Base-by-base conservation (phyloP, 371 early-diverging fungal genomes). In the Mucor irregularis region DNA sequence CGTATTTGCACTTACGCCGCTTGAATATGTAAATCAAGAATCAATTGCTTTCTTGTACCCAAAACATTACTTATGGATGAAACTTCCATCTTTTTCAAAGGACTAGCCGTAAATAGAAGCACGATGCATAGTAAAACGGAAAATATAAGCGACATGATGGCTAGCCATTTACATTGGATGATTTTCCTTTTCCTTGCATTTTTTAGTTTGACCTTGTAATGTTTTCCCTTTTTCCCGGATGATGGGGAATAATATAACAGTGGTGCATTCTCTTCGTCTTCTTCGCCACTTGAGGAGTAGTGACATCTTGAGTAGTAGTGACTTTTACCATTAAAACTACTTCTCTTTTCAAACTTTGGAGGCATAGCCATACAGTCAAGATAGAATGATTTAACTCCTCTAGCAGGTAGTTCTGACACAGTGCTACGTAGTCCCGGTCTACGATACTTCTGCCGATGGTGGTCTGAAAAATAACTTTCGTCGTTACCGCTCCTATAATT, bases 1-100 rank as follows among this genome's bases (percentile, higher is more conserved):
- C 38, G 17, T 49, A 24, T 34, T 35, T 6, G 21, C n/a, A 25
- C 4, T 34, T 64, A 59, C 63, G 49, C 40, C 19, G 63, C 74
- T 53, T 57, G 61, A 25, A 82, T 64, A 49, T 81, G 78, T 38
- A 83, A 48, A 48, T 82, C 72, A 34, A 84, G 82, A 24, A 84
- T 69, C 19, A 84, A 61, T 54, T 81, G 80, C 46, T 82, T 83
- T 48, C 83, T 81, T 9, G 84, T 77, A 11, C 85, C 85, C 44
- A 87, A 61, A 0, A 87, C 82, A 61, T 85, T 84, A 9, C 76
- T 62, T 16, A 87, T 70, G 0, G 61, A 64, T 16, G 71, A 54
- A 5, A 67, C 71, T 40, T 73, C 65, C 13, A 76, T 58, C 4
- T 59, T 49, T 16, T 43, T 37, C 10, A 76, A 54, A 10, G 77